A percentile compares a stretch with the other conserved stretches of the same genome.
phyloP scores from a whole-genome alignment of 1,284 basidiomycete genomes.

The Ceratobasidium sp. region DNA sequence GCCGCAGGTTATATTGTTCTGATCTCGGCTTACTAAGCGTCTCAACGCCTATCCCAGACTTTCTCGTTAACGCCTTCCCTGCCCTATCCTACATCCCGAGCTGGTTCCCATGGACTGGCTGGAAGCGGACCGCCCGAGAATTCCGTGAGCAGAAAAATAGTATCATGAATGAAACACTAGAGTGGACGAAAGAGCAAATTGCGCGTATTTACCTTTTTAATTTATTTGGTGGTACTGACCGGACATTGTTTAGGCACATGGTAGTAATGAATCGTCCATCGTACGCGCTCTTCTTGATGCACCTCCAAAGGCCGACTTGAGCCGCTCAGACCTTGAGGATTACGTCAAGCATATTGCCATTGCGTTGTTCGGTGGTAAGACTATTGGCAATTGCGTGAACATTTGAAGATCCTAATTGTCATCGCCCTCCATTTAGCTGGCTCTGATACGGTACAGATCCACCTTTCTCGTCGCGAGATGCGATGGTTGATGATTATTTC shows the following conservation, averaged over 20 bases:
- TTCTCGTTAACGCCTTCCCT: conserved; percentile 38
- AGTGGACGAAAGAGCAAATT: conserved; percentile 40
- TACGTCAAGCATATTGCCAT: conserved; percentile 41
- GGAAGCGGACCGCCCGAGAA: conserved; percentile 6
- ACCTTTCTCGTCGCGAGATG: too few relatives aligned
- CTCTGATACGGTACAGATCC: conserved; percentile 23
- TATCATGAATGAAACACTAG: conserved; percentile 24
- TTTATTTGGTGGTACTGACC: neutral
- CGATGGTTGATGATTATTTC: neutral
- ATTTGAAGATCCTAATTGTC: neutral
- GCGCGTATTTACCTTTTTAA: neutral
- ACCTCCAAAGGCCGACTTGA: neutral
- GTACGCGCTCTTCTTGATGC: conserved; percentile 13
- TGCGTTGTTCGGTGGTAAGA: conserved; percentile 35
- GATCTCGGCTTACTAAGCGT: neutral
- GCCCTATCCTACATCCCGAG: conserved; percentile 8
- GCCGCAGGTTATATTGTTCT: neutral
- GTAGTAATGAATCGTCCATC: conserved; percentile 28
- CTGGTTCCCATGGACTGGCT: conserved; percentile 40
- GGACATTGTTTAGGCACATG: neutral
- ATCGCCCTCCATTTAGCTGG: conserved; percentile 13
- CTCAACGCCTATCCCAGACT: neutral
- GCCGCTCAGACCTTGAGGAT: conserved; percentile 23
- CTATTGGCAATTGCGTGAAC: neutral
- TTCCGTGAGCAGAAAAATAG: conserved; percentile 27